phyloP scores from a whole-genome alignment of 2,329 filamentous ascomycete species.

The Epichloe brachyelytri region DNA sequence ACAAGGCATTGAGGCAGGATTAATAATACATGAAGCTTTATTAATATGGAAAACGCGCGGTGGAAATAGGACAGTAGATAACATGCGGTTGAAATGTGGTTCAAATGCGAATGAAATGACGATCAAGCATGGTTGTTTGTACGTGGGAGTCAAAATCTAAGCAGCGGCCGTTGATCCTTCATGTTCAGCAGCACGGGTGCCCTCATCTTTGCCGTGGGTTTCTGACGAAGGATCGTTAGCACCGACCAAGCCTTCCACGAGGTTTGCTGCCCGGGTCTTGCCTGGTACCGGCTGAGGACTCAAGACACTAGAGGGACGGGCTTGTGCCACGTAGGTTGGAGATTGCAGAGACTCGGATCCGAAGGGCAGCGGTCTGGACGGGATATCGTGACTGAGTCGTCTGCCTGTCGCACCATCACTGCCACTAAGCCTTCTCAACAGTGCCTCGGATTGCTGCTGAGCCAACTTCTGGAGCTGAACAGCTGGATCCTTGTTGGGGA shows the following conservation, averaged over 20 bases:
- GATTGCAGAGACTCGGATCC: slow-evolving; percentile 32
- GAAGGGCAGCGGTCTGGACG: slow-evolving; percentile 36
- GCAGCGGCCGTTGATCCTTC: background rate
- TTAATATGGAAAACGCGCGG: background rate
- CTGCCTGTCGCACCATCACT: slow-evolving; percentile 16
- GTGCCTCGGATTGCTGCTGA: slow-evolving; percentile 48
- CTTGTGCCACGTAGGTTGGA: slow-evolving; percentile 16
- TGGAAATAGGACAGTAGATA: background rate
- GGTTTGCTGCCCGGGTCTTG: background rate
- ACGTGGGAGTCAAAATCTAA: background rate
- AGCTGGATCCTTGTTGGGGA: slow-evolving; percentile 50
- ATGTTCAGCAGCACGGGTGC: background rate
- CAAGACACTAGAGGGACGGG: slow-evolving; percentile 7
- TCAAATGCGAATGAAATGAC: no score
- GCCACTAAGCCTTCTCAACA: slow-evolving; percentile 39
- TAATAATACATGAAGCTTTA: no score
- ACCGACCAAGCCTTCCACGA: background rate
- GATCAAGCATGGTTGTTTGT: background rate
- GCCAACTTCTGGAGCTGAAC: slow-evolving; percentile 58
- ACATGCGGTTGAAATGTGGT: no score
- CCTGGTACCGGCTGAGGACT: slow-evolving; percentile 5
- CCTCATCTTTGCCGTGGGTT: background rate
- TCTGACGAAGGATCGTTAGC: background rate
- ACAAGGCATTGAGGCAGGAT: no score
- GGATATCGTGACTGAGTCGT: slow-evolving; percentile 28